Base-by-base conservation (phyloP, 768 basidiomycete species). In the Rhodotorula taiwanensis region DNA sequence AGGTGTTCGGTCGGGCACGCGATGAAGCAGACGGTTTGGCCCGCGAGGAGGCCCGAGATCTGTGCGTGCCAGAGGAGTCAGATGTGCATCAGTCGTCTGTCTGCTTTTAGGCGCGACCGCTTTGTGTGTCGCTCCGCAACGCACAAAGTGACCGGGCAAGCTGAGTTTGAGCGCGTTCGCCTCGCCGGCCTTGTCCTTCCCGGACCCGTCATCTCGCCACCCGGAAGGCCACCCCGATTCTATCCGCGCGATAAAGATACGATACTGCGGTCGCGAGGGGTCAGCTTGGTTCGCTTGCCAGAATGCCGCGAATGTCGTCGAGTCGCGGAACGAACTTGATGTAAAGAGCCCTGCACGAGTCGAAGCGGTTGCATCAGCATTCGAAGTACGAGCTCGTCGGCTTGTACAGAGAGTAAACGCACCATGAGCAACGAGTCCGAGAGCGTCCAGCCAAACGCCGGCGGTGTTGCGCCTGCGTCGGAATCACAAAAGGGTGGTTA, bases 1-100 rank as follows among this genome's bases (percentile, higher is more conserved):
- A 90, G 77, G 57, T 84, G 80, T 74, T 90, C 88, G 42, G 89
- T 81, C 1, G 88, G 87, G 20, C 86, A 87, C 9, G 88, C 86
- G 31, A 88, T 75, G 23, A 84, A 65, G 63, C 72, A 85, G 81
- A 86, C 86, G 6, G 86, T 88, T 73, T 81, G 77, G 5, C 86
- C 86, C 18, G 86, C 86, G 68, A 82, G 79, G 31, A 86, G 75
- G 4, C 86, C 86, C 9, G 86, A 84, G 42, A 83, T 59, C 11
- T 84, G 52, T n/a, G 15, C 16, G 23, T 16, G 16, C 2, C 20
- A 30, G 36, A 33, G 21, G 48, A 4, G 44, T n/a, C 44, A 48
- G 47, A 10, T n/a, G n/a, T n/a, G n/a, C n/a, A n/a, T 28, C 23
- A 45, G 44, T 27, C 16, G 18, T 4, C 27, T 20, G 60, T 30